Evolutionary conservation across 176 grass and related monocot genomes (phyloP).

Genomic region (Guadua angustifolia): DNA sequence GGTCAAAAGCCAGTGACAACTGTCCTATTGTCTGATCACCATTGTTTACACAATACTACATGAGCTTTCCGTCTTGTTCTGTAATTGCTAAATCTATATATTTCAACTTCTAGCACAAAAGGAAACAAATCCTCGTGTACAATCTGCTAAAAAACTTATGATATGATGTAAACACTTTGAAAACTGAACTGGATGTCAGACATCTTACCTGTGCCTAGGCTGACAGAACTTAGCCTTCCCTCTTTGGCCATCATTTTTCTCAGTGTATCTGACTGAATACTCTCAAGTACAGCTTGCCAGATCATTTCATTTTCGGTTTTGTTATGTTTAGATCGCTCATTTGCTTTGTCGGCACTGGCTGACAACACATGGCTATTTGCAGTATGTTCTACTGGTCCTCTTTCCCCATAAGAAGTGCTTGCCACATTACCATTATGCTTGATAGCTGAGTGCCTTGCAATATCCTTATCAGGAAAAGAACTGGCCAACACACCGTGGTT

Average conservation of each 20-base stretch:
- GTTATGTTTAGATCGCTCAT: constrained; percentile 39
- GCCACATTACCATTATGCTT: constrained; percentile 42
- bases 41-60: constrained; percentile 15
- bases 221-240: constrained; percentile 73
- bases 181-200: constrained; percentile 33
- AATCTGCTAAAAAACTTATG: constrained; percentile 16
- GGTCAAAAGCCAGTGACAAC: constrained; percentile 14
- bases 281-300: constrained; percentile 83
- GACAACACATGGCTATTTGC: constrained; percentile 42
- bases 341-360: constrained; percentile 44
- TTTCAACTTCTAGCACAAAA: constrained; percentile 16
- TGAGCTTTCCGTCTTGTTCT: constrained; percentile 11
- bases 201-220: constrained; percentile 70
- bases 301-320: constrained; percentile 73
- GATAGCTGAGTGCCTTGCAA: constrained; percentile 33
- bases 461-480: constrained; percentile 51
- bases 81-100: background rate
- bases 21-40: background rate
- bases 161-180: constrained; percentile 18
- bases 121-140: background rate
- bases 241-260: constrained; percentile 86
- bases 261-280: constrained; percentile 77
- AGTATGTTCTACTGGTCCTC: constrained; percentile 39
- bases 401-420: constrained; percentile 48
- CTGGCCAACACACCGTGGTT: constrained; percentile 44